These are phyloP conservation scores for Paramecium caudatum DNA, from an alignment of 73 alveolate genomes.

Conservation along the genomic window DNA sequence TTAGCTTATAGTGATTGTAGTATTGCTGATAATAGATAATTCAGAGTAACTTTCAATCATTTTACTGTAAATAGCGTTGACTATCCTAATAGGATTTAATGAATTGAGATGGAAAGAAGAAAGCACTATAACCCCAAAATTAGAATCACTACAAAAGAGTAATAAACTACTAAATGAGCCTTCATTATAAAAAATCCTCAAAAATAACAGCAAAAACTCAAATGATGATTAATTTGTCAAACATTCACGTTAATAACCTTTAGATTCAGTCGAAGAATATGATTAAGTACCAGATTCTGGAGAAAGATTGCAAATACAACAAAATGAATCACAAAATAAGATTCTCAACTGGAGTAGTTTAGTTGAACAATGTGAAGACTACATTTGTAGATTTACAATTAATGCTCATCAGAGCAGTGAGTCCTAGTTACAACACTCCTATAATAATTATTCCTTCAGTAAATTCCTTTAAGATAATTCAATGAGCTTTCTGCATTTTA, in stretches of 20 bases:
- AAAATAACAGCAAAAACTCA: neutral
- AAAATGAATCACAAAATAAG: neutral
- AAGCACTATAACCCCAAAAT: neutral
- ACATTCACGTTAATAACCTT: constrained; percentile 24
- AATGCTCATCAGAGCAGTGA: constrained; percentile 3
- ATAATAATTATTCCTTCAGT: constrained; percentile 31
- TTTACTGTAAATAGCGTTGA: neutral
- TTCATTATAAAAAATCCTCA: constrained; percentile 3
- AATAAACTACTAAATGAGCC: constrained; percentile 9
- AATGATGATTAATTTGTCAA: neutral
- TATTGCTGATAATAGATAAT: neutral
- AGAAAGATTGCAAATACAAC: neutral
- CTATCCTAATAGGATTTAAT: constrained; percentile 8
- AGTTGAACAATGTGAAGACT: constrained; percentile 17
- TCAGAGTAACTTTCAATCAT: neutral
- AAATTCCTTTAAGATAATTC: constrained; percentile 22
- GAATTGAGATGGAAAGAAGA: neutral
- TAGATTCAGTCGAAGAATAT: neutral
- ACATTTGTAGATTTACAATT: constrained; percentile 23
- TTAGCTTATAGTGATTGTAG: neutral
- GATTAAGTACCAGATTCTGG: neutral
- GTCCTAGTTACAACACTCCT: neutral
- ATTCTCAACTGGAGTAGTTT: constrained; percentile 27
- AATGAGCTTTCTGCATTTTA: neutral
- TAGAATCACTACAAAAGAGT: neutral